Evolutionary conservation across 495 filamentous ascomycete species (phyloP).

Genomic region (Aspergillus sclerotiicarbonarius): DNA sequence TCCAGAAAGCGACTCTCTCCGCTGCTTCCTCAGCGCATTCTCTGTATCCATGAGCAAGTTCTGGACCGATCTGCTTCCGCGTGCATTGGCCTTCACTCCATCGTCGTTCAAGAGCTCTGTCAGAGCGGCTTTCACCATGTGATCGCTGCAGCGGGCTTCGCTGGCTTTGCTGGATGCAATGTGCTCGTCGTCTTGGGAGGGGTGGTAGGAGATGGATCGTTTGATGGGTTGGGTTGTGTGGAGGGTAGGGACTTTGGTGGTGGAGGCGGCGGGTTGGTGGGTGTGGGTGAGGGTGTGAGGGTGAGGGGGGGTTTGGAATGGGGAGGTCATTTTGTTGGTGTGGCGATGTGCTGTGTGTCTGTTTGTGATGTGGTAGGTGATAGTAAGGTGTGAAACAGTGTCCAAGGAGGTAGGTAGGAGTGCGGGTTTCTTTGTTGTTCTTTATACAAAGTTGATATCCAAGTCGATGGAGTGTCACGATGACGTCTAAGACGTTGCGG

Average conservation of each 20-base stretch:
- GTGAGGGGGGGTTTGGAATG: background rate
- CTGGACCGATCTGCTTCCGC: constrained; percentile 15
- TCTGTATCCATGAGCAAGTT: constrained; percentile 15
- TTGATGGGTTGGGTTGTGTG: background rate
- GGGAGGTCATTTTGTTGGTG: constrained; percentile 4
- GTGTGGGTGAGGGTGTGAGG: background rate
- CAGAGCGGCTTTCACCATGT: constrained; percentile 15
- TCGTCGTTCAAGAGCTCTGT: constrained; percentile 15
- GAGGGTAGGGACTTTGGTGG: constrained; percentile 12
- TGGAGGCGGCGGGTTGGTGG: constrained; percentile 3
- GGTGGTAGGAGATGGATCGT: constrained; percentile 9
- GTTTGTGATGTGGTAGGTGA: background rate
- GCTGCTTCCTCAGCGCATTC: constrained; percentile 3
- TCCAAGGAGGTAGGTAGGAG: constrained; percentile 2
- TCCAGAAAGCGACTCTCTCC: constrained; percentile 1
- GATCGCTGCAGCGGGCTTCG: constrained; percentile 7
- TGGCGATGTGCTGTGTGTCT: background rate
- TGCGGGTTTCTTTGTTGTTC: too few relatives aligned
- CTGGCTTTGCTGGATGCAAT: background rate
- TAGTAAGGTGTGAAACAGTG: too few relatives aligned
- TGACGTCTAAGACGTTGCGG: background rate
- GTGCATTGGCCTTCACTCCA: constrained; percentile 1
- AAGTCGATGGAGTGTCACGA: background rate
- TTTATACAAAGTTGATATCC: background rate
- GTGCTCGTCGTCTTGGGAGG: background rate